Evolutionary conservation across 2,329 filamentous ascomycete genomes (phyloP), one percentile per base, ranked within the genome.

Genomic region (Didymella keratinophila): DNA sequence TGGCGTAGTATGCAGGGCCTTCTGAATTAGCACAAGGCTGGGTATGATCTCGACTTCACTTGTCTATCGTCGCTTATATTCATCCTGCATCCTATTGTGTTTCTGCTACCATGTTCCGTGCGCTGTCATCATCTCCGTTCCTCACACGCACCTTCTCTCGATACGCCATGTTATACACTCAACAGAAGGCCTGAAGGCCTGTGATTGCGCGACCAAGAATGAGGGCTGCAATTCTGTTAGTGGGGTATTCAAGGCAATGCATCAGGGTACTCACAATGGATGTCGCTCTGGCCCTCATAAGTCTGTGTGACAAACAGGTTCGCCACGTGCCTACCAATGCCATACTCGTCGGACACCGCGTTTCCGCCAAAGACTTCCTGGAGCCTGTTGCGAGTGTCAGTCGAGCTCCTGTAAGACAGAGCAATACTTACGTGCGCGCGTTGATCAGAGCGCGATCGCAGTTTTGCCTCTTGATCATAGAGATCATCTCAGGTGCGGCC

Each of bases 301-400:
- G 94, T 98, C 81, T 98, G 94, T 53, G 94, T 96, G 52, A 99
- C 95, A 78, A 96, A 99, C 64, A 99, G 78, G 77, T 99, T 99
- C 56, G 94, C 89, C 58, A 97, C 95, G 80, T 98, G 95, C 64
- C 95, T 87, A 16, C 92, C 95, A 72, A 99, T 97, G 62, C 88
- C 88, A 73, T 98, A 99, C 80, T 99, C 95, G 71, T 99, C 95
- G 72, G 93, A 97, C 48, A 95, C 92, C n/a, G 95, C 95, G 74
- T 99, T 99, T 28, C 95, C 95, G 57, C 95, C 95, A 80, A 99
- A 97, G 21, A 99, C 86, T 81, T 99, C 95, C 78, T 99, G 95
- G 61, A 99, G 81, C 60, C 85, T 87, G 14, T 58, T 16, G 67
- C 10, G 44, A 18, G 16, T 66, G 66, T 64, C 41, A 70, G 63